Evolutionary conservation across 1,284 basidiomycete species (phyloP).

Genomic region (Macrocystidia cucumis): DNA sequence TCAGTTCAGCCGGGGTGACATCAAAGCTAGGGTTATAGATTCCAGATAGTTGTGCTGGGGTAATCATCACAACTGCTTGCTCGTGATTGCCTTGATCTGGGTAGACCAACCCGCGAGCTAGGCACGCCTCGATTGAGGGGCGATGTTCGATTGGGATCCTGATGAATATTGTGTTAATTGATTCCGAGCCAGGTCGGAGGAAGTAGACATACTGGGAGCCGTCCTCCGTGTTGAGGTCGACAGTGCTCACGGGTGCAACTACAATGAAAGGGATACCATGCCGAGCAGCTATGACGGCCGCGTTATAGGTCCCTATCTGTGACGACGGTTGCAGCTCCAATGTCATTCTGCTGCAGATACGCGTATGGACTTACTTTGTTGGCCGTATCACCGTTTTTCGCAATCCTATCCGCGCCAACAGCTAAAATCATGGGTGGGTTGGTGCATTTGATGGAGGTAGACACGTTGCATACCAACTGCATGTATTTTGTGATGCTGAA

Average conservation of each 20-base stretch:
- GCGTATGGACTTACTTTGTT: conserved; percentile 63
- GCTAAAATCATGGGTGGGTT: conserved; percentile 25
- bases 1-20: conserved; percentile 82
- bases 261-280: conserved; percentile 87
- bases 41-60: conserved; percentile 54
- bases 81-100: conserved; percentile 39
- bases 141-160: conserved; percentile 92
- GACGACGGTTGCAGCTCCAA: conserved; percentile 1
- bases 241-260: conserved; percentile 83
- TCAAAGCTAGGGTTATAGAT: conserved; percentile 94
- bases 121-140: conserved; percentile 78
- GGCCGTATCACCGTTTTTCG: conserved; percentile 87
- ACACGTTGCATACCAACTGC: conserved; percentile 59
- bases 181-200: conserved; percentile 1
- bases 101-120: conserved; percentile 73
- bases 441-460: neutral
- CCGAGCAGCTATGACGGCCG: conserved; percentile 78
- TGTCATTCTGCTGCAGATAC: conserved; percentile 1
- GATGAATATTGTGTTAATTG: conserved; percentile 5
- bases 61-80: conserved; percentile 69
- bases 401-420: conserved; percentile 83
- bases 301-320: conserved; percentile 87
- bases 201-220: conserved; percentile 54
- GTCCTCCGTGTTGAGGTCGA: conserved; percentile 74
- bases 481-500: conserved; percentile 82